These are phyloP conservation scores for Venturia nashicola DNA, from an alignment of 2,329 filamentous ascomycete species.

Conservation along the genomic window DNA sequence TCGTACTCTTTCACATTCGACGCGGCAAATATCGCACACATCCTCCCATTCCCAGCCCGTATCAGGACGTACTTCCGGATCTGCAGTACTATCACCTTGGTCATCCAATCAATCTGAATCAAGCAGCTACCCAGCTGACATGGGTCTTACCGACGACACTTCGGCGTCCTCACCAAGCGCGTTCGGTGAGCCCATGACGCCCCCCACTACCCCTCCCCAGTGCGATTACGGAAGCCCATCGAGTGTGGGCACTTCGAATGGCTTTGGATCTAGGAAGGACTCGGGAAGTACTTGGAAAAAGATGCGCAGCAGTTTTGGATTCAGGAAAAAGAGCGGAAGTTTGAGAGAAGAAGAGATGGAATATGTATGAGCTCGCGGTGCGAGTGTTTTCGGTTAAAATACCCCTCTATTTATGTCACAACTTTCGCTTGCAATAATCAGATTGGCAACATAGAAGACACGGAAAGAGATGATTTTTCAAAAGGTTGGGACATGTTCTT, in stretches of 20 bases:
- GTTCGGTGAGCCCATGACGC: constrained; percentile 55
- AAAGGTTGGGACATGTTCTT: neutral
- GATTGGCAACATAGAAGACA: neutral
- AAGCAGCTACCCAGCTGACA: constrained; percentile 18
- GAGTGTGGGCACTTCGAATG: neutral
- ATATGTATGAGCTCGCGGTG: neutral
- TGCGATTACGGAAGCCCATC: constrained; percentile 8
- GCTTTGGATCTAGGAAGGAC: neutral
- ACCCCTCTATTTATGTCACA: neutral
- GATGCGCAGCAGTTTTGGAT: constrained; percentile 11
- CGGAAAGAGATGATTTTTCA: neutral
- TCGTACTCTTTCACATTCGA: constrained; percentile 8
- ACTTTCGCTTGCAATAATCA: neutral
- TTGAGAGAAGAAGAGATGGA: constrained; percentile 9
- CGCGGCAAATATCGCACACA: constrained; percentile 3
- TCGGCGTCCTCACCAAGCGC: constrained; percentile 40
- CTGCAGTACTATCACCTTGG: constrained; percentile 9
- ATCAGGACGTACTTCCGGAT: constrained; percentile 12
- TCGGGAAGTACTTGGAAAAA: constrained; percentile 10
- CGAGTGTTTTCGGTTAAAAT: neutral
- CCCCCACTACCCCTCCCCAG: constrained; percentile 56
- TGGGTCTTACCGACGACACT: constrained; percentile 45
- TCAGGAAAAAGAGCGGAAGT: constrained; percentile 8
- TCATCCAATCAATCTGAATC: constrained; percentile 18
- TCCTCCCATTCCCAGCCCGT: constrained; percentile 17